Base-by-base conservation (phyloP, 352 stramenopile genomes). In the Elongisporangium anandrum region DNA sequence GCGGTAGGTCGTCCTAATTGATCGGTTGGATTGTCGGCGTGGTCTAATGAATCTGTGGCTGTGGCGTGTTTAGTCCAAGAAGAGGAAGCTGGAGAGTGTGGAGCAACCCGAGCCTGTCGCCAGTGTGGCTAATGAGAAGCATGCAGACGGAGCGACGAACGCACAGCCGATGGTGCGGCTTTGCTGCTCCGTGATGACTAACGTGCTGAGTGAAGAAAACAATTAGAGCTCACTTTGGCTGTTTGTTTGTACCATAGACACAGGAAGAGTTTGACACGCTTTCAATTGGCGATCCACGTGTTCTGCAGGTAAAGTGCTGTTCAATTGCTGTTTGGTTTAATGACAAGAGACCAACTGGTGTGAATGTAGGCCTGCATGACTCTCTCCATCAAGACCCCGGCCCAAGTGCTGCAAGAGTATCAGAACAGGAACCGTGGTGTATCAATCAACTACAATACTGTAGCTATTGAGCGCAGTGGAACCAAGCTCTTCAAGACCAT, bases 341-440 rank as follows among this genome's bases (percentile, higher is more conserved):
- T 16, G 17, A 29, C 34, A 16, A 50, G 8, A 20, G 21, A 52
- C 41, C 22, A 7, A 51, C 13, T 22, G 12, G 20, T 41, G n/a
- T 29, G 10, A 16, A 8, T 38, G 17, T 54, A 94, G 77, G 79
- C 67, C 19, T 94, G 82, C 56, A 82, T 92, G 68, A 74, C 92
- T 49, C 66, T 94, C 39, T 82, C 75, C 6, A 77, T 91, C 58
- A 92, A 92, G 68, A 94, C 85, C 1, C 85, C 85, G 1, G 85
- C 83, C 12, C 85, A 94, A 72, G 81, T 94, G n/a, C 66, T 95
- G 19, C 81, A 92, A 49, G 85, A 95, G 60, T 95, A 91, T 57
- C 81, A 92, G 61, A 92, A 91, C 57, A 73, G 82, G 16, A 85
- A 95, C 52, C 79, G 79, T 8, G 85, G 85, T 12, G 77, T 91